Percentiles rank a stretch among this genome's conserved stretches.
These are phyloP conservation scores for Aspergillus luchuensis DNA, from an alignment of 2,329 filamentous ascomycete genomes.

Conservation along the genomic window DNA sequence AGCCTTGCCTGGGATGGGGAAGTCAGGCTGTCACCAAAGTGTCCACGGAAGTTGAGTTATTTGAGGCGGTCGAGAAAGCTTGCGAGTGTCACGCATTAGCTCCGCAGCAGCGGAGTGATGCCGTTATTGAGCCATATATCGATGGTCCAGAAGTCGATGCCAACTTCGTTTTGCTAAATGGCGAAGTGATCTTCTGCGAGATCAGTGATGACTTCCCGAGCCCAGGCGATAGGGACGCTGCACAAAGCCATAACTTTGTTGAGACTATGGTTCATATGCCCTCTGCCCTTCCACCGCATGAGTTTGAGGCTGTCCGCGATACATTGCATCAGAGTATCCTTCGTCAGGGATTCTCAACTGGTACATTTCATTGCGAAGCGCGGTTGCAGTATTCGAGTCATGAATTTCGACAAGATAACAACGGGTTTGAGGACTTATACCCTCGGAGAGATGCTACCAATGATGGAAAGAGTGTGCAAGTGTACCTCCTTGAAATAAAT, in stretches of 20 bases:
- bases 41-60: neutral
- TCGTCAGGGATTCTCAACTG: neutral
- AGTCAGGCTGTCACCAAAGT: no score
- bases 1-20: slow-evolving; percentile 3
- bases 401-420: neutral
- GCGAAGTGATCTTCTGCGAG: slow-evolving; percentile 19
- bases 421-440: neutral
- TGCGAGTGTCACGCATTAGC: neutral
- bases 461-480: neutral
- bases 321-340: slow-evolving; percentile 1
- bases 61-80: neutral
- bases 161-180: slow-evolving; percentile 20
- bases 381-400: slow-evolving; percentile 9
- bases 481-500: slow-evolving; percentile 15
- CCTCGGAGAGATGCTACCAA: neutral
- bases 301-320: neutral
- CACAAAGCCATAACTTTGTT: neutral
- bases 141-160: slow-evolving; percentile 21
- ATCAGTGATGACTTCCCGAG: slow-evolving; percentile 19
- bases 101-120: neutral
- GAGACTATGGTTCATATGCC: slow-evolving; percentile 6
- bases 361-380: slow-evolving; percentile 13
- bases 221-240: neutral
- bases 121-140: slow-evolving; percentile 17
- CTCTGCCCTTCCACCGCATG: neutral